Percentiles rank a stretch among this genome's conserved stretches.
Evolutionary conservation across 805 yeast species (phyloP).

Genomic region (Metschnikowia drakensbergensis): DNA sequence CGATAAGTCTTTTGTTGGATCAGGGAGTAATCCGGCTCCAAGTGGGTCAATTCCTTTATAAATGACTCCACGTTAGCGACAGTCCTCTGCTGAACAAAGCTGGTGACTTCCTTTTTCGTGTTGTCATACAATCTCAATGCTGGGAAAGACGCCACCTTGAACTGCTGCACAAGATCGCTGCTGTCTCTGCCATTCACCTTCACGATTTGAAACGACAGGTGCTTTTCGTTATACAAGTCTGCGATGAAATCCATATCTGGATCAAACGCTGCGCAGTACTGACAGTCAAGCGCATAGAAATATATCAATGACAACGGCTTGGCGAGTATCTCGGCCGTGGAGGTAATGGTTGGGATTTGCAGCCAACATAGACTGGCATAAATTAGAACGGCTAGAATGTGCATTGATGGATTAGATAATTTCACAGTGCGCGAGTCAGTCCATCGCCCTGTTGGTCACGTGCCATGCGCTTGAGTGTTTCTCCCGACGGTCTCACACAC

Average conservation of each 20-base stretch:
- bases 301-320: constrained; percentile 37
- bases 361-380: constrained; percentile 3
- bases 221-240: constrained; percentile 35
- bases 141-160: constrained; percentile 46
- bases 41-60: constrained; percentile 7
- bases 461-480: neutral
- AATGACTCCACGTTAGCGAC: constrained; percentile 13
- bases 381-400: neutral
- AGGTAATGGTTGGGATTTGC: constrained; percentile 7
- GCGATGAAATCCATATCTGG: constrained; percentile 38
- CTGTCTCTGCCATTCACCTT: constrained; percentile 28
- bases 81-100: constrained; percentile 27
- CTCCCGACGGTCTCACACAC: neutral
- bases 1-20: neutral
- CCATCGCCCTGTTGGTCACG: neutral
- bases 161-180: constrained; percentile 34
- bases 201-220: constrained; percentile 26
- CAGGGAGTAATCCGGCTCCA: constrained; percentile 5
- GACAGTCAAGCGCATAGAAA: constrained; percentile 42
- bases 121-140: constrained; percentile 43
- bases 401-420: constrained; percentile 5
- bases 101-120: constrained; percentile 37
- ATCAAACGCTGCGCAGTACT: constrained; percentile 30
- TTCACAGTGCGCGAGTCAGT: neutral
- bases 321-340: constrained; percentile 8